Percentiles rank a stretch among this genome's conserved stretches.
These are phyloP conservation scores for Cryoendolithus antarcticus DNA, from an alignment of 2,329 filamentous ascomycete genomes.

Conservation along the genomic window DNA sequence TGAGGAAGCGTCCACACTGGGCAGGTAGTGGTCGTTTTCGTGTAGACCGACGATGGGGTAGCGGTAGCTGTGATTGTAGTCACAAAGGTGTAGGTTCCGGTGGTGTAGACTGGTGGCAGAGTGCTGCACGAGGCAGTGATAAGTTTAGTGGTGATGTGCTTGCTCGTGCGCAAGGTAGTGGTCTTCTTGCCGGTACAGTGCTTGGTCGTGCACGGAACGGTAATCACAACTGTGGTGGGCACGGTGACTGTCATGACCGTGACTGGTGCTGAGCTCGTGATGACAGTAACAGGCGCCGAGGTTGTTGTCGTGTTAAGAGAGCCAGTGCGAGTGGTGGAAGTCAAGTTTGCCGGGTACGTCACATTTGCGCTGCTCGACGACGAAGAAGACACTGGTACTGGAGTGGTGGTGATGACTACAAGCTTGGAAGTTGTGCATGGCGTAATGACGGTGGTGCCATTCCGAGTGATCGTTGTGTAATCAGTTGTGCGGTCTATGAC, in stretches of 20 bases:
- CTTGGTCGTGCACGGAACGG: constrained; percentile 3
- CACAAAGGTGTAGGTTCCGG: background rate
- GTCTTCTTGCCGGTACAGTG: constrained; percentile 1
- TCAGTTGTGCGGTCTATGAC: background rate
- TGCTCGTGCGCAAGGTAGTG: background rate
- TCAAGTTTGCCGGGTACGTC: background rate
- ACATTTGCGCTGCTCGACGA: background rate
- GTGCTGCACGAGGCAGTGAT: constrained; percentile 5
- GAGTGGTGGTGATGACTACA: background rate
- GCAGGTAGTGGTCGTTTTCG: constrained; percentile 3
- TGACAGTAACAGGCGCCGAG: background rate
- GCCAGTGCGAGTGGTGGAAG: background rate
- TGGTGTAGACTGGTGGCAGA: constrained; percentile 1
- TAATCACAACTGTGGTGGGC: background rate
- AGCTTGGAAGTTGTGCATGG: background rate
- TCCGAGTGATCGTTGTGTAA: background rate
- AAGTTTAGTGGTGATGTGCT: constrained; percentile 1
- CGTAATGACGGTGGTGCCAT: constrained; percentile 2
- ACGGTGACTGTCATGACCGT: constrained; percentile 2
- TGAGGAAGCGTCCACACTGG: constrained; percentile 5
- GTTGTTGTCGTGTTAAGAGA: background rate
- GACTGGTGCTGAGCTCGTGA: constrained; percentile 4
- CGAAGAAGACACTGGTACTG: background rate
- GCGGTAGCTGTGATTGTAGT: background rate
- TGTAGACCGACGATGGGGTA: background rate